Conservation (phyloP, 176 grass and related monocot genomes). For the Secale cereale region DNA sequence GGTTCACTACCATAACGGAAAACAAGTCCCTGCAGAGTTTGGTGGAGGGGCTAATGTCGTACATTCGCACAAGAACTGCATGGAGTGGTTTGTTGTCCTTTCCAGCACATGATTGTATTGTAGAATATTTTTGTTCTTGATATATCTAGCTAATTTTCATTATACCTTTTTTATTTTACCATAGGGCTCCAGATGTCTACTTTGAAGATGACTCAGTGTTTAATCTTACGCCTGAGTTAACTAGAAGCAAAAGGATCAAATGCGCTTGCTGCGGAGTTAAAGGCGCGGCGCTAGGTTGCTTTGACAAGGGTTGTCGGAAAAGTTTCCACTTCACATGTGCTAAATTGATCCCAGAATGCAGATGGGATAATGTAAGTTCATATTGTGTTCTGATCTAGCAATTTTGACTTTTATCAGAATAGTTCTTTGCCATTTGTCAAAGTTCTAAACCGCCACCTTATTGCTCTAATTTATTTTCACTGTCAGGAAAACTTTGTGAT, state of each 20-base stretch:
- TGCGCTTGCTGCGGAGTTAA: constrained; percentile 88
- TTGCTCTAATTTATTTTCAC: background rate
- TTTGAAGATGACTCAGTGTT: constrained; percentile 71
- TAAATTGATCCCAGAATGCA: constrained; percentile 77
- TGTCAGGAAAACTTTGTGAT: constrained; percentile 96
- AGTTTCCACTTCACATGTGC: constrained; percentile 95
- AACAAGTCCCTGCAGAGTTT: constrained; percentile 52
- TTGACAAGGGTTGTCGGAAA: constrained; percentile 72
- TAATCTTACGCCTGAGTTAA: constrained; percentile 69
- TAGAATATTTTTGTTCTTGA: background rate
- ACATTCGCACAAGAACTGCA: constrained; percentile 87
- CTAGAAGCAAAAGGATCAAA: constrained; percentile 89
- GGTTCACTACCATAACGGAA: constrained; percentile 72
- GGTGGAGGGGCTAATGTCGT: constrained; percentile 48
- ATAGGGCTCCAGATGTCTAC: constrained; percentile 95
- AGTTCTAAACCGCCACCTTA: background rate
- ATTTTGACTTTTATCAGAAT: constrained; percentile 3
- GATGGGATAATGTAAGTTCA: constrained; percentile 87
- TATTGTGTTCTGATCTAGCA: constrained; percentile 5
- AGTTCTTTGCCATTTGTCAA: background rate
- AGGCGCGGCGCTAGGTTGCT: constrained; percentile 95
- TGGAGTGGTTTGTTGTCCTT: constrained; percentile 62
- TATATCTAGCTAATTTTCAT: constrained; percentile 10
- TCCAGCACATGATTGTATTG: background rate
- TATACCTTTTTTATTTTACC: background rate